Evolutionary conservation across 1,284 basidiomycete genomes (phyloP).

Genomic region (Cystobasidium slooffiae): DNA sequence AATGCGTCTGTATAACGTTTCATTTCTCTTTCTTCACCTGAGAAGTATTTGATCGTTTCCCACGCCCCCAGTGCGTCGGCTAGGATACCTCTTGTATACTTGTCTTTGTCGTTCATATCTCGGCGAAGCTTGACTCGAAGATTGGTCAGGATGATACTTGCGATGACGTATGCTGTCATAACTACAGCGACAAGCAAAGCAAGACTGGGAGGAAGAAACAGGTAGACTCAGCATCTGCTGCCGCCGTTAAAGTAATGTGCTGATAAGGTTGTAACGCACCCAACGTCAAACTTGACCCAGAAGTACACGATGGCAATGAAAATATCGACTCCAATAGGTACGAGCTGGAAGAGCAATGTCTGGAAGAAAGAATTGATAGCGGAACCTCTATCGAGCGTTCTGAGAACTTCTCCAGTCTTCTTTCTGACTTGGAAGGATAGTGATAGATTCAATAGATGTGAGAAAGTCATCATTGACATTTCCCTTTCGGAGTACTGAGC

Average conservation of each 20-base stretch:
- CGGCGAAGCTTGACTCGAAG: conserved; percentile 60
- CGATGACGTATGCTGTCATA: conserved; percentile 73
- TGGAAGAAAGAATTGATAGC: conserved; percentile 52
- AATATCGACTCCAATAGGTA: conserved; percentile 68
- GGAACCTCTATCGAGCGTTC: conserved; percentile 68
- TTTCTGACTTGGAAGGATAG: conserved; percentile 80
- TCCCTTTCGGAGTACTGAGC: conserved; percentile 75
- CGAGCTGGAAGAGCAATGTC: conserved; percentile 71
- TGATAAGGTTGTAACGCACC: neutral
- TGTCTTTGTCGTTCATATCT: conserved; percentile 76
- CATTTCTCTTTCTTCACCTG: conserved; percentile 77
- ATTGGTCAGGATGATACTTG: conserved; percentile 61
- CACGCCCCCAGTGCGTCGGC: conserved; percentile 74
- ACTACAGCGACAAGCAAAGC: conserved; percentile 73
- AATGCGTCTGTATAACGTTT: conserved; percentile 74
- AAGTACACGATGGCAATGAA: conserved; percentile 56
- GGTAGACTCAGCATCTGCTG: conserved; percentile 64
- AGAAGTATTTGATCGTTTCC: conserved; percentile 78
- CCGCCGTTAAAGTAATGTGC: neutral
- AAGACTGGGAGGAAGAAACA: conserved; percentile 59
- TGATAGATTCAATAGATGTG: conserved; percentile 78
- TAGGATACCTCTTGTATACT: conserved; percentile 72
- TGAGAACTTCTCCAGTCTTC: conserved; percentile 69
- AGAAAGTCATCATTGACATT: conserved; percentile 77
- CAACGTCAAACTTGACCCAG: conserved; percentile 47